A percentile compares a stretch with the other conserved stretches of the same genome.
Conservation (phyloP, 176 grass and related monocot genomes). For the Oryza coarctata region DNA sequence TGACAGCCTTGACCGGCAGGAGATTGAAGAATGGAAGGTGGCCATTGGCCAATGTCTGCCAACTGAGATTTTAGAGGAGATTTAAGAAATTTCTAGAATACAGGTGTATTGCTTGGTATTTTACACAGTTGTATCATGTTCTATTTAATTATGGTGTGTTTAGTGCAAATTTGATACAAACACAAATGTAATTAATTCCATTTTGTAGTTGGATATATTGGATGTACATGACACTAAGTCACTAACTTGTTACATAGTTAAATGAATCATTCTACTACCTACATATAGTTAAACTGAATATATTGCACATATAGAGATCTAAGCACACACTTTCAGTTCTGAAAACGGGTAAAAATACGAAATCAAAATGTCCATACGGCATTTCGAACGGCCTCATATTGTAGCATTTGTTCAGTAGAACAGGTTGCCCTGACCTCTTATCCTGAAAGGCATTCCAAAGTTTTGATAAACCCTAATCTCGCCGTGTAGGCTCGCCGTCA, state of each 20-base stretch:
- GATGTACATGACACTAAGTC: neutral
- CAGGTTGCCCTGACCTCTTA: conserved; percentile 48
- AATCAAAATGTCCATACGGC: neutral
- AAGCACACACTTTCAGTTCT: neutral
- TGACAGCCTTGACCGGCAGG: too few relatives aligned
- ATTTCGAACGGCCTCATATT: too few relatives aligned
- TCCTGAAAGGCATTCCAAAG: conserved; percentile 76
- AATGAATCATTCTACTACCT: neutral
- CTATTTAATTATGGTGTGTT: neutral
- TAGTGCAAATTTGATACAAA: neutral
- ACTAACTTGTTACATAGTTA: neutral
- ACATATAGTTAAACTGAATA: neutral
- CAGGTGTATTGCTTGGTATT: neutral
- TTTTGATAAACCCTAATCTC: conserved; percentile 91
- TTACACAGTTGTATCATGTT: neutral
- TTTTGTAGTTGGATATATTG: neutral
- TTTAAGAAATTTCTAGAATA: too few relatives aligned
- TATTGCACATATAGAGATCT: neutral
- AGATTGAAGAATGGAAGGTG: too few relatives aligned
- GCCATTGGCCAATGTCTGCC: too few relatives aligned
- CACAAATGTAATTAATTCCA: neutral
- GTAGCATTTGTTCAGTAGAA: conserved; percentile 9
- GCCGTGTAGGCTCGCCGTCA: conserved; percentile 67
- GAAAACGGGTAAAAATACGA: neutral
- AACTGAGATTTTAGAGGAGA: too few relatives aligned